Evolutionary conservation across 2,329 filamentous ascomycete genomes (phyloP), one percentile per base, ranked within the genome.

Genomic region (Colletotrichum musicola): DNA sequence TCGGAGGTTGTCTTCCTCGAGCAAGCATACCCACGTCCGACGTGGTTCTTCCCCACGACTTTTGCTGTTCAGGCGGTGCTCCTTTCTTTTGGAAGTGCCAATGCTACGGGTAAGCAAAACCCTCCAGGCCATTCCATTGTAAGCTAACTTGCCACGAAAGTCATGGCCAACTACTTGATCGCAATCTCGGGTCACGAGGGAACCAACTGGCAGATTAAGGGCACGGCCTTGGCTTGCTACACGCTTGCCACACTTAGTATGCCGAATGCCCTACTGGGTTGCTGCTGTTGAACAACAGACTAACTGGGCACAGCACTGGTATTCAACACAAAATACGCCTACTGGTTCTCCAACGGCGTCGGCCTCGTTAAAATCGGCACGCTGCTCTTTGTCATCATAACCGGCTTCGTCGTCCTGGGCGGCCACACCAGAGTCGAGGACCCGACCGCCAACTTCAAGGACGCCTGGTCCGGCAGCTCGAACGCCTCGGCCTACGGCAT

Each of bases 1-100:
- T 85, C 86, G 0, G 89, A 92, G 73, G 89, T 90, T 0, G 90
- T 90, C 0, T 92, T 91, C 70, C 83, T 92, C 0, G 90, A 92
- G 71, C 90, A 92, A 72, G 87, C 89, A 0, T 92, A 86, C 70
- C 89, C 89, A 1, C 82, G 88, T 1, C 90, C 90, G 0, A 85
- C 82, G 61, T 90, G 88, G 74, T 83, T 92, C 62, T 88, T 92
- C 44, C 88, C 90, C 0, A 87, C 87, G 0, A 82, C 88, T 0
- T 92, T 90, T 74, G 90, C 90, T 0, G 85, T 91, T 1, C 88
- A 90, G 73, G 84, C 85, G 0, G 88, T 92, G 1, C 75, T 90
- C 1, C 78, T 92, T 2, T 90, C 89, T 0, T 92, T 92, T 70
- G 88, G 86, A 69, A 90, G 88, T 72, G 87, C 88, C 54, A 92